Conservation (phyloP, 2,329 filamentous ascomycete genomes). For the Onygena corvina region DNA sequence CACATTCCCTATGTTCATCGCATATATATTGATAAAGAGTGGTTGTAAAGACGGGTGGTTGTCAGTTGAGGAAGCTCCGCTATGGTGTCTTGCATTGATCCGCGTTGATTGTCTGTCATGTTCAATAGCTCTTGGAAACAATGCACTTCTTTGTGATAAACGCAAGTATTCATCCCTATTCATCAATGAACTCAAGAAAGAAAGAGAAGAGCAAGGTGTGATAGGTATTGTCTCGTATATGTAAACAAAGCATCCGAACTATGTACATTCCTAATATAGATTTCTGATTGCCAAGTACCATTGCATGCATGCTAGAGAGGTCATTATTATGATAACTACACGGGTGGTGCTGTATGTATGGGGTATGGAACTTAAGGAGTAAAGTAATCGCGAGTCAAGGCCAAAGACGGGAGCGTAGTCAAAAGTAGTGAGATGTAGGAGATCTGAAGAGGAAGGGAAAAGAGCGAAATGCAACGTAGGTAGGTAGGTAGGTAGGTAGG, state of each 20-base stretch:
- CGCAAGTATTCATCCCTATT: no score
- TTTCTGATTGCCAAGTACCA: conserved; percentile 6
- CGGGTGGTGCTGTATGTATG: not conserved
- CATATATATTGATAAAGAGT: no score
- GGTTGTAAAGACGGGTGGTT: no score
- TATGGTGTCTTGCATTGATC: no score
- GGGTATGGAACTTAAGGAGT: not conserved
- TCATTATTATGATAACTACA: conserved; percentile 6
- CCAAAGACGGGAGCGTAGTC: not conserved
- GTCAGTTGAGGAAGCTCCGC: no score
- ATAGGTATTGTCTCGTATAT: not conserved
- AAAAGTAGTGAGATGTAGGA: not conserved
- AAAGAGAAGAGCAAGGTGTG: not conserved
- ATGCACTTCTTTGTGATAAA: no score
- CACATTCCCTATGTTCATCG: no score
- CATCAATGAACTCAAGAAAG: no score
- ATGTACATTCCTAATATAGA: conserved; percentile 5
- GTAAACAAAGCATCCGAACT: conserved; percentile 1
- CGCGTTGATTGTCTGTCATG: no score
- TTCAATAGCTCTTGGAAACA: no score
- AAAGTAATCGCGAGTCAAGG: not conserved
- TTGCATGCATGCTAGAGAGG: conserved; percentile 6
- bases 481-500: not conserved
- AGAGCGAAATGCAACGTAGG: not conserved
- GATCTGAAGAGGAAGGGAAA: not conserved